phyloP scores from a whole-genome alignment of 108 stramenopile species.

The Heterococcus sp. region DNA sequence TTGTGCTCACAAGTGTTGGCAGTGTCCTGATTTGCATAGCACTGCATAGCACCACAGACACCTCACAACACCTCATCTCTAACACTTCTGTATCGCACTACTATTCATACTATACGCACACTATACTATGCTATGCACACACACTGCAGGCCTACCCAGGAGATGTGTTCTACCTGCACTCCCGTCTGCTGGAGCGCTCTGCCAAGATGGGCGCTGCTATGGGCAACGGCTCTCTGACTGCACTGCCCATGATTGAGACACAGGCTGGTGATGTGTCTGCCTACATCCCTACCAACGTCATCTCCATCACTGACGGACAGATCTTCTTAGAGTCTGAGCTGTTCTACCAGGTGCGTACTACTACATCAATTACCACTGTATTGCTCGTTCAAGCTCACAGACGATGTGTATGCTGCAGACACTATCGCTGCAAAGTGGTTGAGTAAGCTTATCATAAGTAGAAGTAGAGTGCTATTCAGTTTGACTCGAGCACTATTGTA shows the following conservation, averaged over 20 bases:
- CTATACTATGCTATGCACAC: not conserved
- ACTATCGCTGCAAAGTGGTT: no score
- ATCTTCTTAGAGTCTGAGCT: constrained; percentile 99
- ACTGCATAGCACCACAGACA: not conserved
- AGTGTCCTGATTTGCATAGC: not conserved
- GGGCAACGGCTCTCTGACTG: constrained; percentile 96
- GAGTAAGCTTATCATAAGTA: no score
- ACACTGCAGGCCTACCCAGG: constrained; percentile 87
- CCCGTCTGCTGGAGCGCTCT: constrained; percentile 98
- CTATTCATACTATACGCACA: not conserved
- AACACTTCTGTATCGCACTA: not conserved
- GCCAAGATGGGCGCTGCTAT: constrained; percentile 95
- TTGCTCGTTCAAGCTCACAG: no score
- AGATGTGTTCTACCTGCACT: constrained; percentile 99
- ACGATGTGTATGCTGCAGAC: no score
- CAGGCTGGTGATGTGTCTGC: constrained; percentile 99
- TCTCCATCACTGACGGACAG: constrained; percentile 99
- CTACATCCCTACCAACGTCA: constrained; percentile 99
- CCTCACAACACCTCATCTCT: not conserved
- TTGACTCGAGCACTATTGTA: no score
- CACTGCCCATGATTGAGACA: constrained; percentile 99
- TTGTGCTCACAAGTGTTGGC: not conserved
- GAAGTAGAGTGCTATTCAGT: no score
- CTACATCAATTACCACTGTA: no score
- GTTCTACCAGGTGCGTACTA: constrained; percentile 70